A percentile compares a stretch with the other conserved stretches of the same genome.
phyloP scores from a whole-genome alignment of 305 asterid genomes.

The Solanum hybrid region DNA sequence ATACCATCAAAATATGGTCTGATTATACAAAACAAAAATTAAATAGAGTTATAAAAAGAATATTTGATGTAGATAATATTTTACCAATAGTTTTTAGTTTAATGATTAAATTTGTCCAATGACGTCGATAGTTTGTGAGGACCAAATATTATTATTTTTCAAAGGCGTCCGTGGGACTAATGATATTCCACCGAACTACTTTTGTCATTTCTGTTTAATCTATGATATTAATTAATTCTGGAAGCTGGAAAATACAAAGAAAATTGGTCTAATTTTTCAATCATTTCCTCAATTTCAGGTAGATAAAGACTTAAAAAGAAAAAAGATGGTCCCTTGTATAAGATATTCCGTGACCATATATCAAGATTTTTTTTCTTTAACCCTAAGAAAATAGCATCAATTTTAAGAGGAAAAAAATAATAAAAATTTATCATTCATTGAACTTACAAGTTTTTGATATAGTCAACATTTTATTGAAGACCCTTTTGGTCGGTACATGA shows the following conservation, averaged over 20 bases:
- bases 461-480: background rate
- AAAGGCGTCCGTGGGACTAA: background rate
- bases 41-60: background rate
- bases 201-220: background rate
- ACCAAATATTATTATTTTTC: background rate
- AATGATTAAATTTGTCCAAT: background rate
- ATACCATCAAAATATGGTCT: conserved; percentile 33
- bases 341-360: background rate
- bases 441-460: background rate
- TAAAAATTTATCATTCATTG: background rate
- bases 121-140: background rate
- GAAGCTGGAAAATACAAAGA: background rate
- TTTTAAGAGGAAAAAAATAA: background rate
- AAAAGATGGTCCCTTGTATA: background rate
- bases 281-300: background rate
- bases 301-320: background rate
- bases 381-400: background rate
- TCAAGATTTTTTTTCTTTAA: background rate
- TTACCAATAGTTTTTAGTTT: background rate
- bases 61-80: background rate
- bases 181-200: background rate
- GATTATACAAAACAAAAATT: background rate
- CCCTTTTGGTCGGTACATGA: background rate
- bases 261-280: background rate
- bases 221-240: background rate